Conservation (phyloP, 495 filamentous ascomycete genomes). For the Aspergillus coremiiformis region DNA sequence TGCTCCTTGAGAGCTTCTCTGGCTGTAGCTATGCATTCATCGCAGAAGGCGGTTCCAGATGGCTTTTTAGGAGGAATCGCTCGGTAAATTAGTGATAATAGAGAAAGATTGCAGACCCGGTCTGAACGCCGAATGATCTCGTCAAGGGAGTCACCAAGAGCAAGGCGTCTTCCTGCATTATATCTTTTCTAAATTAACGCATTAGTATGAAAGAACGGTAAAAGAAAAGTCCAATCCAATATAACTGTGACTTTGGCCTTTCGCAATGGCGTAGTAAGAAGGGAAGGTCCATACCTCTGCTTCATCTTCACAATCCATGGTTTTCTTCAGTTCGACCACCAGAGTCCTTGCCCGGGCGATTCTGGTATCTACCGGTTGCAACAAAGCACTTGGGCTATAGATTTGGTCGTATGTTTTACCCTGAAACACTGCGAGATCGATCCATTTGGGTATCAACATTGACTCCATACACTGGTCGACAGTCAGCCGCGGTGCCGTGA, state of each 20-base stretch:
- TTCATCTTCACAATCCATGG: slow-evolving; percentile 3
- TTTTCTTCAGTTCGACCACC: slow-evolving; percentile 4
- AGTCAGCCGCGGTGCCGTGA: not conserved
- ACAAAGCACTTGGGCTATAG: slow-evolving; percentile 7
- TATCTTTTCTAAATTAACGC: not conserved
- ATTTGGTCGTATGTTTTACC: slow-evolving; percentile 8
- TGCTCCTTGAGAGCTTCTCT: slow-evolving; percentile 9
- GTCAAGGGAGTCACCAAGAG: slow-evolving; percentile 3
- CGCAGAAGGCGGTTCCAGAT: slow-evolving; percentile 5
- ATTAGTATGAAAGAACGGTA: not conserved
- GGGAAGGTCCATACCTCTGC: slow-evolving; percentile 5
- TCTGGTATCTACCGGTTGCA: slow-evolving; percentile 4
- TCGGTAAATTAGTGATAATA: slow-evolving; percentile 15
- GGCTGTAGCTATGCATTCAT: slow-evolving; percentile 12
- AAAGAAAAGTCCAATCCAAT: not conserved
- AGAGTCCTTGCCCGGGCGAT: slow-evolving; percentile 8
- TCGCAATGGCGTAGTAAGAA: not conserved
- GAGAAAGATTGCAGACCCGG: slow-evolving; percentile 6
- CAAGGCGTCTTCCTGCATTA: slow-evolving; percentile 3
- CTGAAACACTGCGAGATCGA: slow-evolving; percentile 7
- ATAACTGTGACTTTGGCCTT: not conserved
- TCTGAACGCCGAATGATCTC: slow-evolving; percentile 8
- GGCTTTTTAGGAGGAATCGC: slow-evolving; percentile 4
- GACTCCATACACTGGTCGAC: not conserved
- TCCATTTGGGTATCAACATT: slow-evolving; percentile 4